Percentiles rank a stretch among this genome's conserved stretches.
Evolutionary conservation across 129 eudicot species (phyloP).

Genomic region (Cynara cardunculus): DNA sequence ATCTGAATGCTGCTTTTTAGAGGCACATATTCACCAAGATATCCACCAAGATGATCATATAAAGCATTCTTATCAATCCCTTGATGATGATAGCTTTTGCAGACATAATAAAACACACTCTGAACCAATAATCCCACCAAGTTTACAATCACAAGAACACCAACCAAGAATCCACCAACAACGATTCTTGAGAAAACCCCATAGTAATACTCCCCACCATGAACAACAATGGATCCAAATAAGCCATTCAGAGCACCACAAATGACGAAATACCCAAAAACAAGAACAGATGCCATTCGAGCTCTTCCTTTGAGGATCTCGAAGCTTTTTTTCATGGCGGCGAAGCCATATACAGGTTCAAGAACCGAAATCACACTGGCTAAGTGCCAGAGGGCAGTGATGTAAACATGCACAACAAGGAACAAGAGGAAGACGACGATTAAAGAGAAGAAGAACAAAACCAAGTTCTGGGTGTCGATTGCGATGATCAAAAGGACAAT

Average conservation of each 20-base stretch:
- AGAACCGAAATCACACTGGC: slow-evolving; percentile 85
- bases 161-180: slow-evolving; percentile 87
- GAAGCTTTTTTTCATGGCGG: slow-evolving; percentile 78
- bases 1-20: slow-evolving; percentile 93
- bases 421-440: slow-evolving; percentile 51
- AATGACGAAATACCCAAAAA: slow-evolving; percentile 53
- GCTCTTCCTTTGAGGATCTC: slow-evolving; percentile 64
- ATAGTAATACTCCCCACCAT: slow-evolving; percentile 55
- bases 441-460: slow-evolving; percentile 48
- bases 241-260: slow-evolving; percentile 70
- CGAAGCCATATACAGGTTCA: slow-evolving; percentile 69
- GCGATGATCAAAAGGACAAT: slow-evolving; percentile 58
- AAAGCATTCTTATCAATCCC: slow-evolving; percentile 74
- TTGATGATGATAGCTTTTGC: slow-evolving; percentile 86
- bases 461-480: slow-evolving; percentile 48
- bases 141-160: slow-evolving; percentile 80
- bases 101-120: slow-evolving; percentile 90
- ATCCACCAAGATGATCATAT: slow-evolving; percentile 87
- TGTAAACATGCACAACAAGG: slow-evolving; percentile 74
- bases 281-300: slow-evolving; percentile 52
- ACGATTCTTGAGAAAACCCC: slow-evolving; percentile 61
- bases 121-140: slow-evolving; percentile 80
- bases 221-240: slow-evolving; percentile 71
- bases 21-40: slow-evolving; percentile 93
- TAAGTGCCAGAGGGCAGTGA: slow-evolving; percentile 79